phyloP scores from a whole-genome alignment of 2,329 filamentous ascomycete species.

The Fusarium albidum region DNA sequence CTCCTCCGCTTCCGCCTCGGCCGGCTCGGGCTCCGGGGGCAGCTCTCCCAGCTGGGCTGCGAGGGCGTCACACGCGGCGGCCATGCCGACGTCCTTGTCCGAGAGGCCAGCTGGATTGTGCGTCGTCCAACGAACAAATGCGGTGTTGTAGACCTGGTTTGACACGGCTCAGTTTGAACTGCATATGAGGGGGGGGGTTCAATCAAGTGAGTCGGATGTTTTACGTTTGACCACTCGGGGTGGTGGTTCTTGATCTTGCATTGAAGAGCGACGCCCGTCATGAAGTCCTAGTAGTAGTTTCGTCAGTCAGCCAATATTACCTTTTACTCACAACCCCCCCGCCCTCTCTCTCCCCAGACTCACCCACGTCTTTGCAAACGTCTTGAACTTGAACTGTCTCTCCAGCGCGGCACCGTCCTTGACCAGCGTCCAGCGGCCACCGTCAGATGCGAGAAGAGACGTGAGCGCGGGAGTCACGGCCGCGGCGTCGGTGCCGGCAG shows the following conservation, averaged over 20 bases:
- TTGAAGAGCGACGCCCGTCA: slow-evolving; percentile 74
- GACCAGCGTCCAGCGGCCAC: slow-evolving; percentile 59
- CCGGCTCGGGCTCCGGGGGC: slow-evolving; percentile 40
- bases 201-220: too few species aligned
- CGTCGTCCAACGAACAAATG: slow-evolving; percentile 77
- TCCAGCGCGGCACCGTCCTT: slow-evolving; percentile 63
- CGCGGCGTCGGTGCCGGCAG: slow-evolving; percentile 54
- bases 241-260: slow-evolving; percentile 76
- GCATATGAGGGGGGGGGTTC: too few species aligned
- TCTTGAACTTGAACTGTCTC: slow-evolving; percentile 70
- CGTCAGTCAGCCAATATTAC: slow-evolving; percentile 12
- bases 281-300: slow-evolving; percentile 68
- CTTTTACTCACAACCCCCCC: neutral
- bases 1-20: slow-evolving; percentile 31
- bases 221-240: slow-evolving; percentile 79
- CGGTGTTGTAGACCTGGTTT: slow-evolving; percentile 71
- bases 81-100: slow-evolving; percentile 68
- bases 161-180: too few species aligned
- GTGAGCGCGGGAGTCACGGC: slow-evolving; percentile 47
- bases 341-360: slow-evolving; percentile 35
- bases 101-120: slow-evolving; percentile 73
- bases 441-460: slow-evolving; percentile 51
- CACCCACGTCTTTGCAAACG: slow-evolving; percentile 72
- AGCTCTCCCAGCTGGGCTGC: slow-evolving; percentile 66
- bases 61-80: slow-evolving; percentile 67